Evolutionary conservation across 192 early-diverging fungal genomes (phyloP), one percentile per base, ranked within the genome.

Genomic region (Coemansia sp.): DNA sequence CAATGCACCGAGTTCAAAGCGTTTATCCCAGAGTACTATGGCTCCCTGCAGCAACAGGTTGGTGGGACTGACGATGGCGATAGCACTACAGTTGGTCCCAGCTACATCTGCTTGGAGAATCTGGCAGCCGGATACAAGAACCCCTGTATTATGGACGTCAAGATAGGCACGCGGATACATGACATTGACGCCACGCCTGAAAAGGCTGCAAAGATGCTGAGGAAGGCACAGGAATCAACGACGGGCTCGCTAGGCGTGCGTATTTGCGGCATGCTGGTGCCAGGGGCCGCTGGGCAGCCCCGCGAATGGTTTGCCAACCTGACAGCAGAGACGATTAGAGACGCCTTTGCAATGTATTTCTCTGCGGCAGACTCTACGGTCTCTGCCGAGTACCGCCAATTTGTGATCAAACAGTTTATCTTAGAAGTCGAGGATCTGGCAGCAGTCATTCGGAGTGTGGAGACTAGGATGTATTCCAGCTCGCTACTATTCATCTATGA

Each of bases 401-500:
- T 85, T 59, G 67, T 93, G 14, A 70, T 91, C 4, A 65, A 82
- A 38, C 83, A 87, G 37, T 90, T 90, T 50, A 74, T 88, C n/a
- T 61, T 81, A 39, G 86, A 88, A 43, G 59, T 89, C 31, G 62
- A 71, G 10, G 87, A 92, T n/a, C 79, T 89, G 9, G 55, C 69
- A 28, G 71, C 84, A 9, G 86, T 79, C 14, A 59, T 95, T 4
- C 56, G 85, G 59, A 62, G 67, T 1, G 46, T 73, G 2, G 84
- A 89, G 10, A 56, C 89, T 3, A 82, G 90, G 36, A 81, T 98
- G 72, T 92, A 88, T 46, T 82, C 85, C 0, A 82, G 87, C 59
- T 95, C 93, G 16, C 46, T 95, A 11, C 77, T 98, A 33, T 73
- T 98, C 53, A 78, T 95, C 2, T 98, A 95, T 65, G 93, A 94